Evolutionary conservation across 75 land plant species (phyloP).

Genomic region (Pinus tabuliformis): DNA sequence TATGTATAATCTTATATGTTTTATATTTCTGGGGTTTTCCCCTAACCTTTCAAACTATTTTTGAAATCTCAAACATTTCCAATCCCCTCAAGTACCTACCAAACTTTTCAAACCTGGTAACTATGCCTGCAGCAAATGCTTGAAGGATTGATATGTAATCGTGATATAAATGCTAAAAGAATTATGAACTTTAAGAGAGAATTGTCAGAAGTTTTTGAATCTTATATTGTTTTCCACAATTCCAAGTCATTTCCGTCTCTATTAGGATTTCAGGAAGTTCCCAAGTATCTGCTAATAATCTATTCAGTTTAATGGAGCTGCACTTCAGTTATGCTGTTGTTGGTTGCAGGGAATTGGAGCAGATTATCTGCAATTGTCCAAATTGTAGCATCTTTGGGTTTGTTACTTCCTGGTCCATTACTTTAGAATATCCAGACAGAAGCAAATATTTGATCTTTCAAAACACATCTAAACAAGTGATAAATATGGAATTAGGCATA

Average conservation of each 20-base stretch:
- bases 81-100: too few species aligned
- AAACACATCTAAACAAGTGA: not conserved
- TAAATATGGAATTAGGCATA: not conserved
- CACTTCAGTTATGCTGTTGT: constrained; percentile 73
- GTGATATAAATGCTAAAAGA: too few species aligned
- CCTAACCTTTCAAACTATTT: too few species aligned
- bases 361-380: constrained; percentile 52
- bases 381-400: constrained; percentile 74
- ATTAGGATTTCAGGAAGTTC: constrained; percentile 65
- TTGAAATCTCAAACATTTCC: too few species aligned
- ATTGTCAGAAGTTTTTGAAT: too few species aligned
- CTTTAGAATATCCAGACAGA: not conserved
- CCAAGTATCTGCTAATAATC: constrained; percentile 46
- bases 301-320: constrained; percentile 52
- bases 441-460: not conserved
- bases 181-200: too few species aligned
- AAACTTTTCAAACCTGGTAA: too few species aligned
- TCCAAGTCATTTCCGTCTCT: constrained; percentile 45
- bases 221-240: constrained; percentile 25
- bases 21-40: too few species aligned
- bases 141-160: too few species aligned
- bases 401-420: constrained; percentile 9
- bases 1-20: too few species aligned
- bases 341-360: constrained; percentile 37
- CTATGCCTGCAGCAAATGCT: too few species aligned